phyloP scores from a whole-genome alignment of 352 stramenopile species.

The Globisporangium barbulae region DNA sequence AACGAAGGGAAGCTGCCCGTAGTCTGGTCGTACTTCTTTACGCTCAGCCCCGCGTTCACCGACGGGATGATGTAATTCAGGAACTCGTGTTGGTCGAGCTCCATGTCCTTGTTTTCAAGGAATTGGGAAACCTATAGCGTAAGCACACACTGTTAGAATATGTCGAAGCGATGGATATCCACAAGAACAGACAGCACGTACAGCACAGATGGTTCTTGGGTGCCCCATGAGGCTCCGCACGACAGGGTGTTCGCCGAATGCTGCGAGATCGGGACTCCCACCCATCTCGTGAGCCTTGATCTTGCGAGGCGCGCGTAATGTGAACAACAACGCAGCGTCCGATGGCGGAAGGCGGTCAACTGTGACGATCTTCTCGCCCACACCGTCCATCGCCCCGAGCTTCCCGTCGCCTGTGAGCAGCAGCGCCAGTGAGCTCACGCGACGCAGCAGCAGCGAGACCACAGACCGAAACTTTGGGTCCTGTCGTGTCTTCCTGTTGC shows the following conservation, averaged over 20 bases:
- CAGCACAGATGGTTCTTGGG: conserved; percentile 68
- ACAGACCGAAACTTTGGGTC: conserved; percentile 42
- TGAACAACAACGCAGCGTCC: conserved; percentile 74
- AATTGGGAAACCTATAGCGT: conserved; percentile 61
- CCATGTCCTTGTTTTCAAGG: conserved; percentile 79
- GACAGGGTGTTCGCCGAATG: conserved; percentile 62
- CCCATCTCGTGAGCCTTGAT: conserved; percentile 81
- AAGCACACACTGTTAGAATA: background rate
- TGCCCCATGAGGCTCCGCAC: conserved; percentile 61
- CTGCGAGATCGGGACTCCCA: conserved; percentile 50
- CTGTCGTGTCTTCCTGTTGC: conserved; percentile 47
- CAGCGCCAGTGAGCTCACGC: conserved; percentile 57
- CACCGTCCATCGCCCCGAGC: conserved; percentile 73
- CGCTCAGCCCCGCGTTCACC: conserved; percentile 64
- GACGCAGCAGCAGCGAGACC: conserved; percentile 50
- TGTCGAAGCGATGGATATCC: background rate
- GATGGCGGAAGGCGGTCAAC: conserved; percentile 60
- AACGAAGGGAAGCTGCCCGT: conserved; percentile 7
- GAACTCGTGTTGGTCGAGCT: conserved; percentile 80
- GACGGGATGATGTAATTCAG: conserved; percentile 80
- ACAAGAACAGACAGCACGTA: conserved; percentile 16
- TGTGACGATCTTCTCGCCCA: conserved; percentile 73
- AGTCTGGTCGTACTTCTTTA: conserved; percentile 28
- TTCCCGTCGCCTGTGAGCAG: conserved; percentile 70
- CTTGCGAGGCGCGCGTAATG: conserved; percentile 64